Base-by-base conservation (phyloP, 2,329 filamentous ascomycete genomes). In the Myriosclerotinia scirpicola region DNA sequence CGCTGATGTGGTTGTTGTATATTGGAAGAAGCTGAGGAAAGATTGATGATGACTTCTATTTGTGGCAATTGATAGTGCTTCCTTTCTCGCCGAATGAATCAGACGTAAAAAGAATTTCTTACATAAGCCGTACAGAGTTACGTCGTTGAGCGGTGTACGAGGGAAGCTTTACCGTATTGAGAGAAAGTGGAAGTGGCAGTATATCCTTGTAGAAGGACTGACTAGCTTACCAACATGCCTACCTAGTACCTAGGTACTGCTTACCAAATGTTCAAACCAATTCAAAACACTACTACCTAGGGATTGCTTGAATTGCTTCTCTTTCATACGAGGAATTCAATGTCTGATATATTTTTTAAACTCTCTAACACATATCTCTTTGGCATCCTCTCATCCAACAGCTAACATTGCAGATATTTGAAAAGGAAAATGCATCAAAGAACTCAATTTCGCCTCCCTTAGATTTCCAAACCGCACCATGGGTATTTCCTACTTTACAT, bases 1-100 rank as follows among this genome's bases (percentile, higher is more conserved):
- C 30, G 34, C 8, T 50, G 58, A 65, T 58, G 42, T 59, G 20
- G 22, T 54, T 42, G 44, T 65, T 52, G 14, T 58, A 60, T 38
- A 22, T 52, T 17, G 17, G 22, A 44, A 50, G 46, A 52, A 60
- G 63, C 44, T 26, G 62, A 42, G 38, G 42, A 65, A 38, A 44
- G 54, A 65, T 48, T 59, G n/a, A 38, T 59, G n/a, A 38, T 58
- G 53, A 26, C 42, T 46, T 65, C 40, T 50, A 65, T 59, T 64
- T 65, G 54, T 65, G 62, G 62, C 53, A 58, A 59, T 50, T 48
- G 54, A 26, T 56, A 54, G 61, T 30, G 34, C 56, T 20, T 44
- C 22, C 36, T 7, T n/a, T 52, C 40, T 54, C 54, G 46, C 67
- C 59, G 65, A 64, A 68, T 65, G 66, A 67, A 59, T 67, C 66